phyloP scores from a whole-genome alignment of 805 yeast genomes.

The Candida xyloterini region DNA sequence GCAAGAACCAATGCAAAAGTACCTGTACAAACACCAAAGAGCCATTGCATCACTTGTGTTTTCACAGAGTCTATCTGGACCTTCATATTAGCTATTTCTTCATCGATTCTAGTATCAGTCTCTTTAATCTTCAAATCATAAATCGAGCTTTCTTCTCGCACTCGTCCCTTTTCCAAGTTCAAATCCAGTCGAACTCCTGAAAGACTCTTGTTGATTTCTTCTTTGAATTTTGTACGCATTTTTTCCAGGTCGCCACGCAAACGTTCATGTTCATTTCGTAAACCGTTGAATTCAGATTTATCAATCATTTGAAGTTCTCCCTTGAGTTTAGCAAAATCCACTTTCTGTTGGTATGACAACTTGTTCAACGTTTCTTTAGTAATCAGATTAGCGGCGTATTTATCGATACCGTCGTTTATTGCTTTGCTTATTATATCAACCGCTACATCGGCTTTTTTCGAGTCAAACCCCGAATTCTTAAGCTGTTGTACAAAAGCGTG shows the following conservation, averaged over 20 bases:
- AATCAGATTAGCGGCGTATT: slow-evolving; percentile 75
- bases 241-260: slow-evolving; percentile 82
- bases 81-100: slow-evolving; percentile 91
- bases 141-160: slow-evolving; percentile 87
- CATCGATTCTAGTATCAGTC: slow-evolving; percentile 91
- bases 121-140: slow-evolving; percentile 94
- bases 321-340: slow-evolving; percentile 90
- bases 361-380: slow-evolving; percentile 79
- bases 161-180: slow-evolving; percentile 91
- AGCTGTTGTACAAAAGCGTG: slow-evolving; percentile 66
- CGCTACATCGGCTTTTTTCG: slow-evolving; percentile 76
- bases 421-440: slow-evolving; percentile 71
- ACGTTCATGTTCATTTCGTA: slow-evolving; percentile 85
- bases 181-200: slow-evolving; percentile 89
- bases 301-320: slow-evolving; percentile 90
- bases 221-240: slow-evolving; percentile 77
- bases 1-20: slow-evolving; percentile 92
- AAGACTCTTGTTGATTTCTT: slow-evolving; percentile 85
- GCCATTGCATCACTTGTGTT: slow-evolving; percentile 97
- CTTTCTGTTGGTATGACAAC: slow-evolving; percentile 91
- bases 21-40: slow-evolving; percentile 98
- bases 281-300: slow-evolving; percentile 74
- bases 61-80: slow-evolving; percentile 94
- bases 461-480: slow-evolving; percentile 61
- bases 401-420: slow-evolving; percentile 73